Conservation (phyloP, 164 flowering plant species). For the Aristolochia contorta region DNA sequence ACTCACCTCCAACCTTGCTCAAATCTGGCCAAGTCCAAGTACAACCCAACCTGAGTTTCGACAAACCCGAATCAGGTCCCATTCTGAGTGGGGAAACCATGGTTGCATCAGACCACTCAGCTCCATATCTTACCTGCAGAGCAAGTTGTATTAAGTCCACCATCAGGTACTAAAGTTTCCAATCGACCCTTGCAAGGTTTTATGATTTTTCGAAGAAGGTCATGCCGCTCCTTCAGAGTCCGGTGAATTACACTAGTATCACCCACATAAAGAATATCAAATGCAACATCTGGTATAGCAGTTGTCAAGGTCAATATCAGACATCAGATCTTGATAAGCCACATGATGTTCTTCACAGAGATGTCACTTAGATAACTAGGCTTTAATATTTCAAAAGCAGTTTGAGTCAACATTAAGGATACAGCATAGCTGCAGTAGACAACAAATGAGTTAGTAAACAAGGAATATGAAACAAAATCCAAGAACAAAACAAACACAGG, state of each 20-base stretch:
- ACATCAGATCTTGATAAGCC: neutral
- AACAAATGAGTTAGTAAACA: slow-evolving; percentile 3
- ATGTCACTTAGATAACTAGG: too few relatives aligned
- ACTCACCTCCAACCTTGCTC: too few relatives aligned
- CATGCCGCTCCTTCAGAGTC: slow-evolving; percentile 85
- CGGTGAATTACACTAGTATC: slow-evolving; percentile 98
- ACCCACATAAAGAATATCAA: slow-evolving; percentile 91
- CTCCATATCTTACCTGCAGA: slow-evolving; percentile 33
- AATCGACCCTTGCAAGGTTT: slow-evolving; percentile 73
- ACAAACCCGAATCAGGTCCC: too few relatives aligned
- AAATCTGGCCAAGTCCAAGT: too few relatives aligned
- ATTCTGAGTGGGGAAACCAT: too few relatives aligned
- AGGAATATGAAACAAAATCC: neutral
- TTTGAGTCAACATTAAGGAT: slow-evolving; percentile 41
- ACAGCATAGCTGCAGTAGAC: slow-evolving; percentile 78
- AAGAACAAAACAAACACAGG: slow-evolving; percentile 3
- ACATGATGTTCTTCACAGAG: too few relatives aligned
- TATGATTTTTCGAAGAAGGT: slow-evolving; percentile 61
- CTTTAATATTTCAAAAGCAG: neutral
- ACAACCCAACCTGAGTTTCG: too few relatives aligned
- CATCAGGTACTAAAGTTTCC: slow-evolving; percentile 77
- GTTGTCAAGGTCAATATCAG: slow-evolving; percentile 34
- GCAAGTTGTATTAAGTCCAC: slow-evolving; percentile 54
- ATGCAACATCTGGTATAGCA: slow-evolving; percentile 66
- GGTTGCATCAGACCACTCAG: too few relatives aligned